Base-by-base conservation (phyloP, 2,329 filamentous ascomycete genomes). In the Stromatinia cepivora region DNA sequence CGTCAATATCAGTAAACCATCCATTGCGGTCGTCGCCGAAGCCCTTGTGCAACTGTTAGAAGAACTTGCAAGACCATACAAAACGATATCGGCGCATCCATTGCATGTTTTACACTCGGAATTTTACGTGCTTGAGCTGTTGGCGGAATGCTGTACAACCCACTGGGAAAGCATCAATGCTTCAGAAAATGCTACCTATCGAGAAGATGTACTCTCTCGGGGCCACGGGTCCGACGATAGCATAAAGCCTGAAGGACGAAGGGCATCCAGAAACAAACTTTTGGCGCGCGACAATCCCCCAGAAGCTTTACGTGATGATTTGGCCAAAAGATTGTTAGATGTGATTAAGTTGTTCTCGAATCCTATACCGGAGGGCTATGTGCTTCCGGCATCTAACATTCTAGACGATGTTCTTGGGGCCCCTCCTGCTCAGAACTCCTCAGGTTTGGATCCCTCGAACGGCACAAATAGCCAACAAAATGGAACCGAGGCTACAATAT, bases 71-170 rank as follows among this genome's bases (percentile, higher is more conserved):
- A 84, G 84, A 63, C 84, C 86, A 4, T 87, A 87, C 76, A 83
- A 83, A 71, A 79, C 72, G 34, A 80, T 86, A 67, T 78, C 82
- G 58, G 79, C 81, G 31, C 87, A 88, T 73, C 87, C 88, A 2
- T 80, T 82, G 50, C 86, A 89, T 75, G 82, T 91, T 65, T 80
- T 90, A 45, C 82, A 87, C 59, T 90, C 89, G 25, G 88, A 91
- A 77, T 80, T 88, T 61, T 90, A 88, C 74, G 81, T 90, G n/a
- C 79, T 90, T 63, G 83, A 85, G 61, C 81, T 91, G 54, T 82
- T 88, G 48, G 86, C 88, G 76, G 88, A 90, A 75, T 91, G 88
- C 76, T 90, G 87, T 73, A 83, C 84, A 64, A 84, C 85, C 66
- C 84, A 88, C 76, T 90, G 88, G 87, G 79, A 83, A 39, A 79